A percentile compares a stretch with the other conserved stretches of the same genome.
These are phyloP conservation scores for Chenopodium album DNA, from an alignment of 148 eudicot species.

Conservation along the genomic window DNA sequence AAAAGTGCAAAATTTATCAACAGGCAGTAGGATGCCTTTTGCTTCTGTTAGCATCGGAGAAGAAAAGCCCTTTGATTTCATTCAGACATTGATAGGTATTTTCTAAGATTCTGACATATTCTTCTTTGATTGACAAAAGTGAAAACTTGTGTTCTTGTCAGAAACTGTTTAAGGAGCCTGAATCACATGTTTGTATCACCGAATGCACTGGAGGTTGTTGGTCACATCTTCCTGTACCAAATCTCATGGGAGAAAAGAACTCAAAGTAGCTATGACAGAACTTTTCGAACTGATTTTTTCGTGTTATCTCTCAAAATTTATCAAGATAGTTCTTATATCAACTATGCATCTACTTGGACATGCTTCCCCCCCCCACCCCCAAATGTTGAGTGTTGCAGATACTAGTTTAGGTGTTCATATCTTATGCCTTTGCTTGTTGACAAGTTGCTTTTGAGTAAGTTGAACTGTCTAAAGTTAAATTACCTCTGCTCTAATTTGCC, in stretches of 20 bases:
- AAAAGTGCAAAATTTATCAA: conserved; percentile 39
- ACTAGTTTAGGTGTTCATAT: neutral
- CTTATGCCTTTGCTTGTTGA: neutral
- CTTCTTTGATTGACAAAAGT: neutral
- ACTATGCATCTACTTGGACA: neutral
- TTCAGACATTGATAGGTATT: conserved; percentile 69
- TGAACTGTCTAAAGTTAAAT: neutral
- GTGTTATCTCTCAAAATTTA: neutral
- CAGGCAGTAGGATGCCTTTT: conserved; percentile 46
- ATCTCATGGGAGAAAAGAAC: no score
- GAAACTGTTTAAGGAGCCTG: neutral
- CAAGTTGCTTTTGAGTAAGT: neutral
- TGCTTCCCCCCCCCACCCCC: no score
- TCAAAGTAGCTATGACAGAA: neutral
- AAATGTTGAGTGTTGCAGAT: neutral
- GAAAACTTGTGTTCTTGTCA: neutral
- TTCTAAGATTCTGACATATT: neutral
- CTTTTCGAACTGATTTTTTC: neutral
- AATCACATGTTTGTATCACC: neutral
- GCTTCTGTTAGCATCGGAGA: conserved; percentile 66
- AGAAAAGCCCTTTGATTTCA: conserved; percentile 79
- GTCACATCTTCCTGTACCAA: neutral
- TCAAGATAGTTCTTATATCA: neutral
- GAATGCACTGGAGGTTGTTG: neutral
- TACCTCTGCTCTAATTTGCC: conserved; percentile 14